These are phyloP conservation scores for Fraxinus paxiana DNA, from an alignment of 305 asterid genomes.

Conservation along the genomic window DNA sequence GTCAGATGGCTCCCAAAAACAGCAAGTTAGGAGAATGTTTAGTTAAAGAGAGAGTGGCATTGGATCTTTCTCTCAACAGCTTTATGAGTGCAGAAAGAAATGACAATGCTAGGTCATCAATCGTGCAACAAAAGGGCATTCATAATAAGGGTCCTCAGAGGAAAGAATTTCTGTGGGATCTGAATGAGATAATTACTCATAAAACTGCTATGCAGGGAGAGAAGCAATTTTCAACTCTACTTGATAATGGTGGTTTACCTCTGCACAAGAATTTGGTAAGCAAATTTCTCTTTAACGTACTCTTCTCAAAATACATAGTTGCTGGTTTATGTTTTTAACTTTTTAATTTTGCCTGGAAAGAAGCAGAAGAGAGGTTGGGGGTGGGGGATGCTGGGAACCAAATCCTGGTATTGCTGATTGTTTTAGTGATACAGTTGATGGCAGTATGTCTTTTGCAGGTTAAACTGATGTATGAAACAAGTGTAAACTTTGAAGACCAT, in stretches of 20 bases:
- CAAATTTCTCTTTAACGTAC: not conserved
- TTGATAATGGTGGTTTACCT: conserved; percentile 31
- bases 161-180: conserved; percentile 41
- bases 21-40: conserved; percentile 19
- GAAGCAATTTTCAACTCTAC: conserved; percentile 26
- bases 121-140: conserved; percentile 29
- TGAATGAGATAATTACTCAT: conserved; percentile 46
- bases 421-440: not conserved
- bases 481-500: not conserved
- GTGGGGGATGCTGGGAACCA: not conserved
- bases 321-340: not conserved
- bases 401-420: not conserved
- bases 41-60: conserved; percentile 22
- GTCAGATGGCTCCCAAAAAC: conserved; percentile 21
- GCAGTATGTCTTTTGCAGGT: not conserved
- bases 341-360: not conserved
- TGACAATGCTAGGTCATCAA: conserved; percentile 14
- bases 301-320: conserved; percentile 8
- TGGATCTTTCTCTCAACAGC: conserved; percentile 48
- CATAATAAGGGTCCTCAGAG: conserved; percentile 21
- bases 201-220: conserved; percentile 26
- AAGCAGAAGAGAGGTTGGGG: not conserved
- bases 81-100: conserved; percentile 24
- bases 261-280: conserved; percentile 42
- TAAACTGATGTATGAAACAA: not conserved